phyloP scores from a whole-genome alignment of 1,284 basidiomycete species.

The Kwoniella shivajii region DNA sequence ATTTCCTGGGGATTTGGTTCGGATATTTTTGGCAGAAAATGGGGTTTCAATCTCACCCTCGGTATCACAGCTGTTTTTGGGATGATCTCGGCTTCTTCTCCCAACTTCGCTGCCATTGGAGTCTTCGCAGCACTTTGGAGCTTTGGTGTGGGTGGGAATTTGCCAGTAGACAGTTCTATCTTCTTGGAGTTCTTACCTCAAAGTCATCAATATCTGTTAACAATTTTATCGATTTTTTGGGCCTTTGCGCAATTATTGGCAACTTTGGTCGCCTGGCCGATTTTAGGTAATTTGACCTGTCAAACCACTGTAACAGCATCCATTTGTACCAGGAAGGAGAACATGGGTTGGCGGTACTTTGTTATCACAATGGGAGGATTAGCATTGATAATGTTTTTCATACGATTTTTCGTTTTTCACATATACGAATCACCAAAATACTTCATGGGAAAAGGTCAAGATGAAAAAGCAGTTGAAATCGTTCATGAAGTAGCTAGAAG shows the following conservation, averaged over 20 bases:
- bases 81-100: conserved; percentile 61
- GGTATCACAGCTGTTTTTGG: conserved; percentile 65
- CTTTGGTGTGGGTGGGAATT: conserved; percentile 65
- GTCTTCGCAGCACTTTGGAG: conserved; percentile 58
- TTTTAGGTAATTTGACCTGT: conserved; percentile 34
- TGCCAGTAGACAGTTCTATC: conserved; percentile 63
- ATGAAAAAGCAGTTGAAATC: conserved; percentile 63
- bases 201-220: conserved; percentile 62
- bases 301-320: not conserved
- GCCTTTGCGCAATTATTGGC: conserved; percentile 58
- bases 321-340: conserved; percentile 28
- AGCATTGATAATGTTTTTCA: conserved; percentile 55
- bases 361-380: conserved; percentile 59
- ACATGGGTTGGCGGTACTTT: conserved; percentile 57
- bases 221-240: conserved; percentile 68
- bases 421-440: conserved; percentile 62
- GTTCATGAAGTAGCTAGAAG: conserved; percentile 57
- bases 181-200: conserved; percentile 63
- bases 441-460: conserved; percentile 60
- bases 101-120: conserved; percentile 61
- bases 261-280: conserved; percentile 38
- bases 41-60: conserved; percentile 65
- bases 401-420: conserved; percentile 49
- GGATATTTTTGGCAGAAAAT: conserved; percentile 57
- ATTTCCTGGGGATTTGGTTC: conserved; percentile 59